These are phyloP conservation scores for Solanum chacoense DNA, from an alignment of 305 asterid genomes.

Conservation along the genomic window DNA sequence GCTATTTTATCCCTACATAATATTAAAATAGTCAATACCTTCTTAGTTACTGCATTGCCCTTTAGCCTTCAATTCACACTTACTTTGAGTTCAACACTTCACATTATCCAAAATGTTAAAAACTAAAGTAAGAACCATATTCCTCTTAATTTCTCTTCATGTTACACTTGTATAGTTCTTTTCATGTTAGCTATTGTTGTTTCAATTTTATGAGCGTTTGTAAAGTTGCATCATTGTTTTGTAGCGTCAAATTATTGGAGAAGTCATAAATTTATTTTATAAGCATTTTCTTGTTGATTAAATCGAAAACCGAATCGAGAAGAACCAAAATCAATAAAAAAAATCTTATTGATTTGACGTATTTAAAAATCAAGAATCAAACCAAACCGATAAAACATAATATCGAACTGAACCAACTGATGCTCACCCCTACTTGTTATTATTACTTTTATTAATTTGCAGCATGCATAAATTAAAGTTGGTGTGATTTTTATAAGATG, in stretches of 20 bases:
- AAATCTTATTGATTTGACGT: not conserved
- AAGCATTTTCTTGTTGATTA: too few relatives aligned
- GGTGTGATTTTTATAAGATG: not conserved
- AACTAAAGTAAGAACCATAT: not conserved
- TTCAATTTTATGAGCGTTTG: not conserved
- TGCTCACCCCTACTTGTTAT: not conserved
- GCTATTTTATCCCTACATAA: not conserved
- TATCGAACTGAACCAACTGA: accelerated
- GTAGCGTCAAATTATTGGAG: too few relatives aligned
- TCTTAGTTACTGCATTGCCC: accelerated
- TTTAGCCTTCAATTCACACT: not conserved
- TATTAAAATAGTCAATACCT: not conserved
- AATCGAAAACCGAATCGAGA: accelerated
- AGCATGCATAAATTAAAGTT: not conserved
- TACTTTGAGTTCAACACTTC: too few relatives aligned
- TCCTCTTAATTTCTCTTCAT: too few relatives aligned
- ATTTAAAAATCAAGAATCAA: too few relatives aligned
- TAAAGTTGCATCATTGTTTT: too few relatives aligned
- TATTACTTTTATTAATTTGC: not conserved
- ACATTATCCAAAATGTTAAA: not conserved
- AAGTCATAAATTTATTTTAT: too few relatives aligned
- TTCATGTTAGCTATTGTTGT: too few relatives aligned
- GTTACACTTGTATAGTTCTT: not conserved
- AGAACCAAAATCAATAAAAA: not conserved
- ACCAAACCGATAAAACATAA: too few relatives aligned